A percentile compares a stretch with the other conserved stretches of the same genome.
These are phyloP conservation scores for Colletotrichum magnum DNA, from an alignment of 2,329 filamentous ascomycete species.

Conservation along the genomic window DNA sequence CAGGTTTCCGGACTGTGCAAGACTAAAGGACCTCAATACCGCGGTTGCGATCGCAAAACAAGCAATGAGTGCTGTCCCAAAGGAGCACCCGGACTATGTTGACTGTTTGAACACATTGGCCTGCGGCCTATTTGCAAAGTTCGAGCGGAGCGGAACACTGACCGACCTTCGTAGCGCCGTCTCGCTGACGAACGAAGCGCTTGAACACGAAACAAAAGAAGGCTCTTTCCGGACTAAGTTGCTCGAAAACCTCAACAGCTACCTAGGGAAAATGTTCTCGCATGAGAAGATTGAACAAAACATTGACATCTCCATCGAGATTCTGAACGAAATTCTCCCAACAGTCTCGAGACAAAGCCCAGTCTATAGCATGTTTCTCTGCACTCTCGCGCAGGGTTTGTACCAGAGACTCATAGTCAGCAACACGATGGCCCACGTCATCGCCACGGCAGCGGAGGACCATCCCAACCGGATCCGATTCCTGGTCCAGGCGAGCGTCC, in stretches of 20 bases:
- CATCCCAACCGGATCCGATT: not conserved
- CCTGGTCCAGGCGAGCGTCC: not conserved
- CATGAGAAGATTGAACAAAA: not conserved
- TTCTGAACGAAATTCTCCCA: not conserved
- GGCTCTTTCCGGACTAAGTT: not conserved
- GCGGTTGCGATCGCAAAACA: no score
- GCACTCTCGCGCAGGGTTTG: not conserved
- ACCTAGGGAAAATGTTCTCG: not conserved
- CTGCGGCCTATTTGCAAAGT: not conserved
- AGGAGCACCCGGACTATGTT: not conserved
- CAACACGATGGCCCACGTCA: not conserved
- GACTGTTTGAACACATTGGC: not conserved
- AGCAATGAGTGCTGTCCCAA: not conserved
- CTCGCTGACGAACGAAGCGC: not conserved
- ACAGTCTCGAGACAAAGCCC: not conserved
- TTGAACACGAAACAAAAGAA: not conserved
- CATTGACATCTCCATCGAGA: not conserved
- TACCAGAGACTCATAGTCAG: not conserved
- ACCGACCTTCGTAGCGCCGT: not conserved
- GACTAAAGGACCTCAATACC: no score
- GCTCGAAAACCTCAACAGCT: not conserved
- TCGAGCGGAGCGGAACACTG: not conserved
- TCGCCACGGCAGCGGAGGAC: not conserved
- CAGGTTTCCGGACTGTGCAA: no score
- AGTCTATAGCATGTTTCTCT: not conserved